Base-by-base conservation (phyloP, 768 basidiomycete genomes). In the Daedaleopsis nitida region DNA sequence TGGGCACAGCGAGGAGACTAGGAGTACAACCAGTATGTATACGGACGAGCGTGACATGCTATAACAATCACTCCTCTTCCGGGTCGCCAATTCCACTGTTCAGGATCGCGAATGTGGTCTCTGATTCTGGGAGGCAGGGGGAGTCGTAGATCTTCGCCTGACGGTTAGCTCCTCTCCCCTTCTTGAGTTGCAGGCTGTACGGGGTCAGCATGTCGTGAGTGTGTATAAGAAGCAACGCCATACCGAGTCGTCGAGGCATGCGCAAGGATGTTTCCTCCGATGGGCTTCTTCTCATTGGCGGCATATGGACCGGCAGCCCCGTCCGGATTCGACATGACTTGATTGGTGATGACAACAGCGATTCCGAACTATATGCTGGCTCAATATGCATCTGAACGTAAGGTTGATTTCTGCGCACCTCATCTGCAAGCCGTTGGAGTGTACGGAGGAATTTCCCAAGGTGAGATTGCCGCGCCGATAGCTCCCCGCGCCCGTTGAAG, bases 251-350 rank as follows among this genome's bases (percentile, higher is more conserved):
- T 98, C 1, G 95, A 96, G 9, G 97, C 97, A 77, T 99, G 97
- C 1, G 97, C 97, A 85, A 99, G 90, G 69, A 99, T 99, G 74
- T 99, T 99, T 23, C 96, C 96, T 49, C 97, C 97, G 57, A 99
- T 96, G 16, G 97, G 97, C 76, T 99, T 99, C 82, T 97, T 96
- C 76, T 94, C 91, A 69, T 97, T 94, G 4, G 85, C 85, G 43
- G 88, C 88, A 64, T 92, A 93, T 19, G 93, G 92, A 13, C 91
- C 91, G 51, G 93, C 93, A 3, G 90, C 86, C 32, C 94, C 94
- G 72, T 99, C 97, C 2, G 97, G 96, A 59, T 88, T 96, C n/a
- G 97, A 98, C 85, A 99, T 97, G 66, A 99, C 97, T 74, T 99
- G 97, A 73, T 99, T 99, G 5, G 93, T 92, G 44, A 98, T 88